phyloP scores from a whole-genome alignment of 495 filamentous ascomycete species.

The Podospora bellae-mahoneyi region DNA sequence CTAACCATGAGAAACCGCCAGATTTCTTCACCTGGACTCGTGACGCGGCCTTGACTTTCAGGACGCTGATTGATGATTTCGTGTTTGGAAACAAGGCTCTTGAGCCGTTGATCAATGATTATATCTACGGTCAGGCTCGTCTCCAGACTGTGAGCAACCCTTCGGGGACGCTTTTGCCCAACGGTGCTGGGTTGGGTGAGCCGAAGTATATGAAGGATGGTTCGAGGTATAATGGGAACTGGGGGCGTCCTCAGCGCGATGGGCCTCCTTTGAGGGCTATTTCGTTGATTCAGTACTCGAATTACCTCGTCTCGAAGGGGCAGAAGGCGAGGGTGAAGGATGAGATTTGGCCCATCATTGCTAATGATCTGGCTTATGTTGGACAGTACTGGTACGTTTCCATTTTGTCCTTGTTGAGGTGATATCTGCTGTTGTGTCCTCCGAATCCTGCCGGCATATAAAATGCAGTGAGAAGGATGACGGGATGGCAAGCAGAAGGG shows the following conservation, averaged over 20 bases:
- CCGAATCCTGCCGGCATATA: background rate
- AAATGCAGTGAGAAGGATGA: background rate
- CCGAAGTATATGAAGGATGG: slow-evolving; percentile 46
- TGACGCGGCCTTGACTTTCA: slow-evolving; percentile 61
- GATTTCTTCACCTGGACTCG: slow-evolving; percentile 63
- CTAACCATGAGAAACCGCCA: slow-evolving; percentile 27
- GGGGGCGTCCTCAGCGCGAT: slow-evolving; percentile 60
- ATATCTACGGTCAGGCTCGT: slow-evolving; percentile 53
- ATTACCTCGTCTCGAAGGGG: slow-evolving; percentile 44
- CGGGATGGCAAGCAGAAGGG: background rate
- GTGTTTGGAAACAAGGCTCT: slow-evolving; percentile 47
- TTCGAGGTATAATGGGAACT: slow-evolving; percentile 27
- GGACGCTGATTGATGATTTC: slow-evolving; percentile 57
- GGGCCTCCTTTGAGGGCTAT: slow-evolving; percentile 64
- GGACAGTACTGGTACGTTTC: slow-evolving; percentile 58
- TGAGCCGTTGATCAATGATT: slow-evolving; percentile 52
- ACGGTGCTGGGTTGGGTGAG: slow-evolving; percentile 50
- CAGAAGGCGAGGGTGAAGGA: slow-evolving; percentile 35
- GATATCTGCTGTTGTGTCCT: background rate
- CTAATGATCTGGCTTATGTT: slow-evolving; percentile 63
- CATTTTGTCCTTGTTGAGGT: background rate
- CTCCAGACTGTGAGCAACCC: slow-evolving; percentile 58
- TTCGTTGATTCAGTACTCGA: slow-evolving; percentile 44
- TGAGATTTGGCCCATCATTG: slow-evolving; percentile 57
- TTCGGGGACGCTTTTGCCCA: slow-evolving; percentile 46